Percentiles rank a stretch among this genome's conserved stretches.
Conservation (phyloP, 495 filamentous ascomycete species). For the Neurospora sp. region DNA sequence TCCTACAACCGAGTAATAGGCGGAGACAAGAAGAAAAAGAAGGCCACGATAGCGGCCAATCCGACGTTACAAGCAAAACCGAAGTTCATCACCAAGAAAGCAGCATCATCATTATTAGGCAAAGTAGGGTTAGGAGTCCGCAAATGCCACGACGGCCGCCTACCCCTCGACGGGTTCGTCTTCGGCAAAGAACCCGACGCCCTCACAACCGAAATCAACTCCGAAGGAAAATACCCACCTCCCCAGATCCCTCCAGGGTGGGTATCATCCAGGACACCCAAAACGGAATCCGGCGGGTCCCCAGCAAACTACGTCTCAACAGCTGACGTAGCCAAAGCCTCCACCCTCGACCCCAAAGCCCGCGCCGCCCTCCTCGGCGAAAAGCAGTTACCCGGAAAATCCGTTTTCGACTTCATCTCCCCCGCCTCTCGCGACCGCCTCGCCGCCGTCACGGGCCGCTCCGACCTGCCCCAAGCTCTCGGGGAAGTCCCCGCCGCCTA, state of each 20-base stretch:
- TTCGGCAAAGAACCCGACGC: constrained; percentile 49
- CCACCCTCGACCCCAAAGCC: constrained; percentile 64
- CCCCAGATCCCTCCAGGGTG: constrained; percentile 69
- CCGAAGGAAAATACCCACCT: constrained; percentile 57
- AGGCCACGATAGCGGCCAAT: constrained; percentile 43
- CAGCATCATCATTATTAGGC: constrained; percentile 29
- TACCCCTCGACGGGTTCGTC: constrained; percentile 79
- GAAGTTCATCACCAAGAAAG: constrained; percentile 70
- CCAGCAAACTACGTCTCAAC: constrained; percentile 51
- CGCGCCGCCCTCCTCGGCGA: constrained; percentile 80
- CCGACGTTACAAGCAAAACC: constrained; percentile 59
- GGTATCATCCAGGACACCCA: constrained; percentile 54
- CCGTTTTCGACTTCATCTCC: constrained; percentile 89
- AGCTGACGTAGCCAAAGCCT: constrained; percentile 63
- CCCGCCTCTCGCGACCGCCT: constrained; percentile 69
- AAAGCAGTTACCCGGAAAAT: constrained; percentile 75
- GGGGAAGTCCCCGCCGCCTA: constrained; percentile 65
- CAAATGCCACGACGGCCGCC: constrained; percentile 81
- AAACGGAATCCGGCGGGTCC: constrained; percentile 18
- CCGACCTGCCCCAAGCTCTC: constrained; percentile 64
- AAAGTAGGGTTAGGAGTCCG: constrained; percentile 49
- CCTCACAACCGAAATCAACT: constrained; percentile 40
- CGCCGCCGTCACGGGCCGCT: constrained; percentile 61
- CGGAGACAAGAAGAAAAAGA: constrained; percentile 78
- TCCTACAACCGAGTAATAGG: constrained; percentile 82